These are phyloP conservation scores for Aureobasidium pullulans DNA, from an alignment of 2,329 filamentous ascomycete genomes.

Conservation along the genomic window DNA sequence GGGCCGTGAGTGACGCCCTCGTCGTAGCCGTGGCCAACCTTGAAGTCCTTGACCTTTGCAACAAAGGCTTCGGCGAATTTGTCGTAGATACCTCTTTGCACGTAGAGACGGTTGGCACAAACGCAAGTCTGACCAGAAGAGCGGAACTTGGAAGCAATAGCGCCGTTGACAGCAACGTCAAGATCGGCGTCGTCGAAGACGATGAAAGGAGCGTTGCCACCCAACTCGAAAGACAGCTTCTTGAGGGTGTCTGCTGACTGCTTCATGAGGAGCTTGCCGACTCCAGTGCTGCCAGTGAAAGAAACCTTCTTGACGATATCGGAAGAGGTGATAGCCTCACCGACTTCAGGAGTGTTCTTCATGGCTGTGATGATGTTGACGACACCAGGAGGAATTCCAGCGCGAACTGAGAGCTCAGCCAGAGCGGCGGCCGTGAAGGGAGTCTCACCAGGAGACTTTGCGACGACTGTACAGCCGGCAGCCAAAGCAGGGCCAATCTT, in stretches of 20 bases:
- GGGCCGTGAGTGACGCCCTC: slow-evolving; percentile 69
- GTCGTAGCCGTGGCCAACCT: slow-evolving; percentile 67
- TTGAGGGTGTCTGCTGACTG: slow-evolving; percentile 79
- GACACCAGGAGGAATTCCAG: slow-evolving; percentile 83
- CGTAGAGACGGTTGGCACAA: slow-evolving; percentile 66
- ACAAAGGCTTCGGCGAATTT: slow-evolving; percentile 62
- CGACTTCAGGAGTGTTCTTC: slow-evolving; percentile 72
- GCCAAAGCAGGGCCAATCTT: slow-evolving; percentile 63
- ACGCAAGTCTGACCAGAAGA: slow-evolving; percentile 95
- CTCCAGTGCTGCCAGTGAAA: slow-evolving; percentile 72
- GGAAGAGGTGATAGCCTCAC: slow-evolving; percentile 67
- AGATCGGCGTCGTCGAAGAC: slow-evolving; percentile 91
- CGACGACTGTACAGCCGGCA: slow-evolving; percentile 90
- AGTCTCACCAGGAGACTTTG: slow-evolving; percentile 86
- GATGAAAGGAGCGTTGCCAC: slow-evolving; percentile 92
- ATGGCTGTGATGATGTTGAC: slow-evolving; percentile 80
- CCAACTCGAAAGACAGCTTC: slow-evolving; percentile 82
- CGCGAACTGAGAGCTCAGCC: slow-evolving; percentile 76
- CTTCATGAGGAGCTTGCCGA: slow-evolving; percentile 76
- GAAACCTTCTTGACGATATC: slow-evolving; percentile 79
- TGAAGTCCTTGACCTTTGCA: slow-evolving; percentile 65
- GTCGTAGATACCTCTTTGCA: slow-evolving; percentile 73
- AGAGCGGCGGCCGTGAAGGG: slow-evolving; percentile 85
- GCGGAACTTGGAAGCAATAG: slow-evolving; percentile 84
- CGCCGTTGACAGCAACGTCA: slow-evolving; percentile 74